Conservation (phyloP, 768 basidiomycete genomes). For the Panaeolus cyanescens region DNA sequence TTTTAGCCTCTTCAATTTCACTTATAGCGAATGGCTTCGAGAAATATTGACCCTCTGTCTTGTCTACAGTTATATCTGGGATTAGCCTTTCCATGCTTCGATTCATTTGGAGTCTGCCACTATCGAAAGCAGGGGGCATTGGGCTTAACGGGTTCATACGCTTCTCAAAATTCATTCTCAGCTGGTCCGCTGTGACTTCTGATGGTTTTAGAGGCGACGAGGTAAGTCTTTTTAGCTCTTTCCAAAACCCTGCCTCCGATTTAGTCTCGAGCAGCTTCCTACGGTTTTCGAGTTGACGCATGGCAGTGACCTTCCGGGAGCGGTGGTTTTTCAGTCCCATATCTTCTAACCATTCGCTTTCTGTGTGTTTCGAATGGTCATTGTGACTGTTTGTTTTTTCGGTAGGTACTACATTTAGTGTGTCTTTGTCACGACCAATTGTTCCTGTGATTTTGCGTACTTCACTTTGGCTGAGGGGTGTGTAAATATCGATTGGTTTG, state of each 20-base stretch:
- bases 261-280: not conserved
- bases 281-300: not conserved
- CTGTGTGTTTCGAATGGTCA: no score
- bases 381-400: no score
- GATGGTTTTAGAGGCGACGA: no score
- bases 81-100: not conserved
- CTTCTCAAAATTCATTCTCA: not conserved
- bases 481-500: no score
- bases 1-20: constrained; percentile 1
- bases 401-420: no score
- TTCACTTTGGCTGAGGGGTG: no score
- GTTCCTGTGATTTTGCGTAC: no score
- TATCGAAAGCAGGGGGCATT: not conserved
- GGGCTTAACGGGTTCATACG: not conserved
- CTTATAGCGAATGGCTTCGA: not conserved
- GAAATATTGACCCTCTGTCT: not conserved
- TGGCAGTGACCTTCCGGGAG: no score
- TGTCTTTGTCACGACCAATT: no score
- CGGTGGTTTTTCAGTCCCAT: no score
- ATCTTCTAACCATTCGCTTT: no score
- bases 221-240: not conserved
- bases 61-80: not conserved
- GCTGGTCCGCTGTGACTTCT: not conserved
- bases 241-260: not conserved
- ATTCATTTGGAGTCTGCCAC: not conserved